These are phyloP conservation scores for Suhomyces atakaporum DNA, from an alignment of 1,139 yeast genomes.

Conservation along the genomic window DNA sequence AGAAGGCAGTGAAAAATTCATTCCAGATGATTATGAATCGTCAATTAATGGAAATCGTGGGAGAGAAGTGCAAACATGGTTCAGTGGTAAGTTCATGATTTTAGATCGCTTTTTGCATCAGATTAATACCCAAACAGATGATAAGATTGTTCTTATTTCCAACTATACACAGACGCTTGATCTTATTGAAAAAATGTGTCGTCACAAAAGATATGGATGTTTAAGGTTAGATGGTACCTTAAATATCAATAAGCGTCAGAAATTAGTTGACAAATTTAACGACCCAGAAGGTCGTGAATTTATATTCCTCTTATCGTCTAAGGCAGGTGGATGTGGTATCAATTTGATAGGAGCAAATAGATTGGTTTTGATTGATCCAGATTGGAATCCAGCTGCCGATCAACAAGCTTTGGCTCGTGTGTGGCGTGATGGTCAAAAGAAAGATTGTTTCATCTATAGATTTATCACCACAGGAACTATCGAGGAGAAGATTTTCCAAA, in stretches of 20 bases:
- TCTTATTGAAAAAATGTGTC: slow-evolving; percentile 82
- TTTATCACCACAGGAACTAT: slow-evolving; percentile 94
- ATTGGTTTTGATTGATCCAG: slow-evolving; percentile 86
- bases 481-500: slow-evolving; percentile 88
- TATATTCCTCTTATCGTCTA: slow-evolving; percentile 84
- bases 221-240: slow-evolving; percentile 90
- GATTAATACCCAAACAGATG: slow-evolving; percentile 79
- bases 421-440: slow-evolving; percentile 99
- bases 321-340: slow-evolving; percentile 99
- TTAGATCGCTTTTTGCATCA: slow-evolving; percentile 75
- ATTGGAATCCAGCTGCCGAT: slow-evolving; percentile 99
- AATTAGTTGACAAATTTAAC: slow-evolving; percentile 86
- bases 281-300: slow-evolving; percentile 89
- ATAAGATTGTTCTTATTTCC: slow-evolving; percentile 90
- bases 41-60: slow-evolving; percentile 40
- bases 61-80: slow-evolving; percentile 62
- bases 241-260: slow-evolving; percentile 90
- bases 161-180: slow-evolving; percentile 94
- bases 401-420: slow-evolving; percentile 98
- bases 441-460: slow-evolving; percentile 92
- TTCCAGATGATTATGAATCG: slow-evolving; percentile 74
- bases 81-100: slow-evolving; percentile 62
- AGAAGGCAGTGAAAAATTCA: slow-evolving; percentile 61
- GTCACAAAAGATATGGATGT: slow-evolving; percentile 71
- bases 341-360: slow-evolving; percentile 96